Base-by-base conservation (phyloP, 352 stramenopile species). In the Globisporangium carolinianum region DNA sequence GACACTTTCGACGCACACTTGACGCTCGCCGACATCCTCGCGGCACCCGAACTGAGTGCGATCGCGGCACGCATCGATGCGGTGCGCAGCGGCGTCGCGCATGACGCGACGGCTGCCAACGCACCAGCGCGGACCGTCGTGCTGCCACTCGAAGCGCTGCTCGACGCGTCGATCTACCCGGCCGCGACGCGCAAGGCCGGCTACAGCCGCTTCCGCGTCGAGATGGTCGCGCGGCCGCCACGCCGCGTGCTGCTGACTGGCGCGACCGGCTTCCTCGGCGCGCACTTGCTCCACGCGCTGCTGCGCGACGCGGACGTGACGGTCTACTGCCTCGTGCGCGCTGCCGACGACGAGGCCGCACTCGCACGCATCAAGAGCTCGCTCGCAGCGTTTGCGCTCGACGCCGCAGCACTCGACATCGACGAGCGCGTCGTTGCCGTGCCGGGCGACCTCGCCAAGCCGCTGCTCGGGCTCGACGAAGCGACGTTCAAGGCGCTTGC, bases 241-340 rank as follows among this genome's bases (percentile, higher is more conserved):
- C 86, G 77, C 35, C 88, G 79, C 51, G 56, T 97, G 17, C 87
- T 97, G 36, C 63, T 97, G 54, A 97, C 91, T 3, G 91, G 91
- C 35, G 87, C 73, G n/a, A 97, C 91, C 14, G 91, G 91, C 12
- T 97, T 96, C 58, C 75, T 97, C 14, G 91, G 91, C 52, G 83
- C 62, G 1, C 86, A 96, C 60, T 64, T 97, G 43, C 70, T 97
- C 6, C 73, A 91, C 32, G 62, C 91, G 65, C 67, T 97, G 11
- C 65, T 97, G 36, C 77, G 76, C 32, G 65, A 83, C 50, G 79
- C 80, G 12, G 81, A 92, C 46, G 73, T 69, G 18, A 75, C 76
- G 5, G 76, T 96, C 5, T 93, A 92, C 60, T 96, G 88, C 46
- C 63, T 97, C 37, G 80, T 97, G 1, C 83, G 88, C 41, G 82